Evolutionary conservation across 2,329 filamentous ascomycete species (phyloP).

Genomic region (Teratosphaeria destructans): DNA sequence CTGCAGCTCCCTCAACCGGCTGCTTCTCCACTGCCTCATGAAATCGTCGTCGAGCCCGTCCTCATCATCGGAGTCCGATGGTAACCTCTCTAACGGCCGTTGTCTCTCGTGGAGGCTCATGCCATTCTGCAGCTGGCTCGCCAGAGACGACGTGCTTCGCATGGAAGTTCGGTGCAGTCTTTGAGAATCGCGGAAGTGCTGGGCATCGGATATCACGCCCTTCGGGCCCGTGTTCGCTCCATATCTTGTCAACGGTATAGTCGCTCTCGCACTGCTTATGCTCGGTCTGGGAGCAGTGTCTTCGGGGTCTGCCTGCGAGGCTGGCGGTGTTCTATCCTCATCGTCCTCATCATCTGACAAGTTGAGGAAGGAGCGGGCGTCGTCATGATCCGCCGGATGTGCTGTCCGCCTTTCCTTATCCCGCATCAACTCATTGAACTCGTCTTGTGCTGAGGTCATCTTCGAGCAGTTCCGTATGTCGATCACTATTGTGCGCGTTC

Average conservation of each 20-base stretch:
- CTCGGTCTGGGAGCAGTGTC: slow-evolving; percentile 19
- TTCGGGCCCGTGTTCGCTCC: slow-evolving; percentile 72
- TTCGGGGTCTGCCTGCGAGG: slow-evolving; percentile 50
- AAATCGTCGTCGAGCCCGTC: slow-evolving; percentile 70
- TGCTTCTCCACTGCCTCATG: slow-evolving; percentile 74
- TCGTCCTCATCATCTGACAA: slow-evolving; percentile 35
- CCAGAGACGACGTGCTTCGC: slow-evolving; percentile 12
- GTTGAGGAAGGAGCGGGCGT: slow-evolving; percentile 26
- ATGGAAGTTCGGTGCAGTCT: slow-evolving; percentile 19
- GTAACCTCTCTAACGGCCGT: slow-evolving; percentile 9
- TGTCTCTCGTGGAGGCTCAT: slow-evolving; percentile 1
- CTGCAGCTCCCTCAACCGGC: slow-evolving; percentile 64
- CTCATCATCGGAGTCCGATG: slow-evolving; percentile 22
- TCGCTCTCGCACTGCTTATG: slow-evolving; percentile 33
- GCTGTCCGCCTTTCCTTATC: slow-evolving; percentile 33
- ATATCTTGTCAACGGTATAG: slow-evolving; percentile 50
- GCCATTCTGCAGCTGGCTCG: slow-evolving; percentile 7
- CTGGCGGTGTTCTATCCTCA: slow-evolving; percentile 29
- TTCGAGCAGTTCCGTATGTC: slow-evolving; percentile 5
- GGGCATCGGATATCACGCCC: slow-evolving; percentile 75
- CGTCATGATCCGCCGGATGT: slow-evolving; percentile 42
- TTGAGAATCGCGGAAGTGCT: slow-evolving; percentile 49
- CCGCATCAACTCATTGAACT: slow-evolving; percentile 42
- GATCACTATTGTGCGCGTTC: background rate
- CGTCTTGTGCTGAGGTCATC: slow-evolving; percentile 41